Evolutionary conservation across 768 basidiomycete genomes (phyloP).

Genomic region (Coprinopsis cinerea): DNA sequence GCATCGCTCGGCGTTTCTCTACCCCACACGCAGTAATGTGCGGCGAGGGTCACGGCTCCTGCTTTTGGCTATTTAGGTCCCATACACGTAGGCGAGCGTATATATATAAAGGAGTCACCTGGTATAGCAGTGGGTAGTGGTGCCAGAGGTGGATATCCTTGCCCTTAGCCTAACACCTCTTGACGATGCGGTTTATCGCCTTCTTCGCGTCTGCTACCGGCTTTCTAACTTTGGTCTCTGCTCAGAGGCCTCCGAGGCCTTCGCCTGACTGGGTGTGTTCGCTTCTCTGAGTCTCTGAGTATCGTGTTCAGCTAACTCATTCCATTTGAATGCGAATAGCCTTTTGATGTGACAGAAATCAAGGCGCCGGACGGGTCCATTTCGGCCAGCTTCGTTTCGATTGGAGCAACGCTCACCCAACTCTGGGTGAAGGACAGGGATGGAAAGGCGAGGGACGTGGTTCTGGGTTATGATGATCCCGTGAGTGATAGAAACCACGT

Average conservation of each 20-base stretch:
- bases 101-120: too few species aligned
- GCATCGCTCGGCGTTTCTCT: too few species aligned
- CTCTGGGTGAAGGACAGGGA: conserved; percentile 50
- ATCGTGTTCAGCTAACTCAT: neutral
- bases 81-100: too few species aligned
- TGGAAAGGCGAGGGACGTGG: conserved; percentile 43
- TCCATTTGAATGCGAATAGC: too few species aligned
- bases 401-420: conserved; percentile 51
- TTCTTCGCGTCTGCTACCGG: neutral
- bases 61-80: too few species aligned
- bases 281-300: neutral
- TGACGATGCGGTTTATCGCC: neutral
- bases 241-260: too few species aligned
- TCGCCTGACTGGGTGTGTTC: conserved; percentile 1
- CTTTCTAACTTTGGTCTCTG: neutral
- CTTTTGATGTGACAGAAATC: conserved; percentile 43
- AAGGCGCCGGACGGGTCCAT: conserved; percentile 50
- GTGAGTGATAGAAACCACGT: conserved; percentile 21
- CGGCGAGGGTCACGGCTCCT: too few species aligned
- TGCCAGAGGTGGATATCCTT: too few species aligned
- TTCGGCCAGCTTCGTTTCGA: conserved; percentile 50
- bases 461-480: conserved; percentile 55
- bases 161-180: too few species aligned
- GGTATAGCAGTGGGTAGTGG: too few species aligned
- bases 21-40: too few species aligned